Conservation (phyloP, 75 land plant species). For the Selaginella tamariscina region DNA sequence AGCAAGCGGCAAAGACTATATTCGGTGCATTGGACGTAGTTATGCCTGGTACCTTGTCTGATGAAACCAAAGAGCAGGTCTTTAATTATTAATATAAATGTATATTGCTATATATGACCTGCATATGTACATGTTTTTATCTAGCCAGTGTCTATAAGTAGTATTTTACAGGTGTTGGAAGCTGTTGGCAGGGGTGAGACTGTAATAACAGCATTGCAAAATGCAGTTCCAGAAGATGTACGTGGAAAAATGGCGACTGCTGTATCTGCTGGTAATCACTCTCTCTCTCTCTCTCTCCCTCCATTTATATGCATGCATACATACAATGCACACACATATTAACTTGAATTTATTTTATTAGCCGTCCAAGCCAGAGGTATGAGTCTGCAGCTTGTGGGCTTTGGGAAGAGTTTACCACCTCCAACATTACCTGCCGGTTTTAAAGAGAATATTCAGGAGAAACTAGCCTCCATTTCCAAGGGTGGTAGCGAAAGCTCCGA, state of each 20-base stretch:
- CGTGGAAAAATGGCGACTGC: slow-evolving; percentile 73
- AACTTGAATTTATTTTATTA: too few relatives aligned
- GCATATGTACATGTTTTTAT: not conserved
- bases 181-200: slow-evolving; percentile 87
- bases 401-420: slow-evolving; percentile 26
- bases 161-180: slow-evolving; percentile 67
- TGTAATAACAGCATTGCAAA: slow-evolving; percentile 74
- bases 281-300: too few relatives aligned
- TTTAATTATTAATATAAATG: not conserved
- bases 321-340: too few relatives aligned
- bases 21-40: slow-evolving; percentile 80
- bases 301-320: too few relatives aligned
- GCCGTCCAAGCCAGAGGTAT: slow-evolving; percentile 42
- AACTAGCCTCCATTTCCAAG: slow-evolving; percentile 18
- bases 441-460: slow-evolving; percentile 33
- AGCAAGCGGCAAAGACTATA: slow-evolving; percentile 61
- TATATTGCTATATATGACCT: too few relatives aligned
- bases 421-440: slow-evolving; percentile 40
- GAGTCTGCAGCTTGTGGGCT: slow-evolving; percentile 42
- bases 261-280: slow-evolving; percentile 70
- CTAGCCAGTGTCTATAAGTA: not conserved
- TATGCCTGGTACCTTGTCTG: slow-evolving; percentile 65
- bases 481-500: slow-evolving; percentile 14
- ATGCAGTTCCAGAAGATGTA: slow-evolving; percentile 93
- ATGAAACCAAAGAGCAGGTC: slow-evolving; percentile 75